A percentile compares a stretch with the other conserved stretches of the same genome.
These are phyloP conservation scores for Magnolia changhungtana DNA, from an alignment of 164 flowering plant species.

Conservation along the genomic window DNA sequence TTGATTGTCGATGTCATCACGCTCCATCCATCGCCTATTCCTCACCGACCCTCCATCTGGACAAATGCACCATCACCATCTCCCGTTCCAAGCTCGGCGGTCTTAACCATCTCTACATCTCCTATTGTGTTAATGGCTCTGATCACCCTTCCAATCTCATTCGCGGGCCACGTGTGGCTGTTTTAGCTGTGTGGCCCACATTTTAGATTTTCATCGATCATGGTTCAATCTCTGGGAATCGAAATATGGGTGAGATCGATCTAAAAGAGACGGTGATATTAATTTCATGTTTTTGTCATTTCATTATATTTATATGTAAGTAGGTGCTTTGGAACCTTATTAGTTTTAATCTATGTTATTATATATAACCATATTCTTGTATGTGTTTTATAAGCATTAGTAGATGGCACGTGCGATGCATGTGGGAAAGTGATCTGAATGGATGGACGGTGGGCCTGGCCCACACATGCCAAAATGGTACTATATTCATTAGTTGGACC, in stretches of 20 bases:
- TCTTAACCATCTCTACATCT: neutral
- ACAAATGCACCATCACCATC: neutral
- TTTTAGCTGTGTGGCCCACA: no score
- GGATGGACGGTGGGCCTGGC: no score
- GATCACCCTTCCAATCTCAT: neutral
- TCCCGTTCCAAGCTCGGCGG: neutral
- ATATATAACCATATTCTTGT: no score
- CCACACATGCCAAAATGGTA: no score
- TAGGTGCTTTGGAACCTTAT: neutral
- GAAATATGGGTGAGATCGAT: neutral
- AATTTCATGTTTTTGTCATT: neutral
- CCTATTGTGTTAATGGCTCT: neutral
- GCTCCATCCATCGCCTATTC: constrained; percentile 17
- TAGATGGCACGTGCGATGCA: no score
- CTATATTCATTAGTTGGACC: no score
- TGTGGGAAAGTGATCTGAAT: no score
- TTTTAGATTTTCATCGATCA: neutral
- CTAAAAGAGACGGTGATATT: neutral
- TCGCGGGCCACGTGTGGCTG: neutral
- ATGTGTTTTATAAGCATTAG: no score
- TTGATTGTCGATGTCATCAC: constrained; percentile 44
- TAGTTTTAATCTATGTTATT: no score
- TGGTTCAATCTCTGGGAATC: neutral
- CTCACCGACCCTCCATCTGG: constrained; percentile 23
- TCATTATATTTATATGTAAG: neutral